phyloP scores from a whole-genome alignment of 352 stramenopile genomes.

The Pythium brassicae region DNA sequence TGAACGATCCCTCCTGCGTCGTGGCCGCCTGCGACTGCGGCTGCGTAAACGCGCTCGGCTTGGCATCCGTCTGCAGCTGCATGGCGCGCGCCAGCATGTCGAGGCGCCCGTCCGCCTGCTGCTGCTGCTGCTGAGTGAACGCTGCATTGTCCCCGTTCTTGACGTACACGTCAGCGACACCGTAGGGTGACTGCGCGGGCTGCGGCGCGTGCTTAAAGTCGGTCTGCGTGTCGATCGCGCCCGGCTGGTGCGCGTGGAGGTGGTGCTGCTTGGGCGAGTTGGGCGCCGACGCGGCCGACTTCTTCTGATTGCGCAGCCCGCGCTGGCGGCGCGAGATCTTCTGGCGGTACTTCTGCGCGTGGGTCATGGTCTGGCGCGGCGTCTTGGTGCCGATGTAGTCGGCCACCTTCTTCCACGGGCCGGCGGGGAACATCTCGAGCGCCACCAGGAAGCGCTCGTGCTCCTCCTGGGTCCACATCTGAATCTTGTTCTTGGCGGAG shows the following conservation, averaged over 20 bases:
- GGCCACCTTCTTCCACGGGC: slow-evolving; percentile 84
- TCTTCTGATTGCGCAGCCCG: slow-evolving; percentile 77
- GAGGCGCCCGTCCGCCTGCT: slow-evolving; percentile 22
- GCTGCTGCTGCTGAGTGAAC: slow-evolving; percentile 9
- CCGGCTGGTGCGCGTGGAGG: slow-evolving; percentile 10
- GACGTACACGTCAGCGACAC: slow-evolving; percentile 54
- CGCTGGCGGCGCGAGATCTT: slow-evolving; percentile 75
- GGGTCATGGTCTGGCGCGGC: slow-evolving; percentile 92
- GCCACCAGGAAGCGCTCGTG: slow-evolving; percentile 82
- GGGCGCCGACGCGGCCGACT: slow-evolving; percentile 15
- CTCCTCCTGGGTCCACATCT: slow-evolving; percentile 86
- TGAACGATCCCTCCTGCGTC: slow-evolving; percentile 14
- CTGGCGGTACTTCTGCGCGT: slow-evolving; percentile 82
- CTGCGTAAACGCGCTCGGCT: slow-evolving; percentile 1
- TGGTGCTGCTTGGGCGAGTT: slow-evolving; percentile 7
- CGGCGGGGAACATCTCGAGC: slow-evolving; percentile 80
- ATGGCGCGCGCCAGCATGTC: slow-evolving; percentile 68
- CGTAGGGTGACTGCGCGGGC: slow-evolving; percentile 35
- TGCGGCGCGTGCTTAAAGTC: slow-evolving; percentile 30
- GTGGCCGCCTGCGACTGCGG: slow-evolving; percentile 13
- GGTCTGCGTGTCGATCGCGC: slow-evolving; percentile 20
- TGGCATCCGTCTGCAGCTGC: slow-evolving; percentile 29
- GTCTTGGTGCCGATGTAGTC: slow-evolving; percentile 84
- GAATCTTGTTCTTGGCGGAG: slow-evolving; percentile 79
- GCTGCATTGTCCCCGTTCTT: slow-evolving; percentile 30